Evolutionary conservation across 495 filamentous ascomycete species (phyloP).

Genomic region (Beverwykella pulmonaria): DNA sequence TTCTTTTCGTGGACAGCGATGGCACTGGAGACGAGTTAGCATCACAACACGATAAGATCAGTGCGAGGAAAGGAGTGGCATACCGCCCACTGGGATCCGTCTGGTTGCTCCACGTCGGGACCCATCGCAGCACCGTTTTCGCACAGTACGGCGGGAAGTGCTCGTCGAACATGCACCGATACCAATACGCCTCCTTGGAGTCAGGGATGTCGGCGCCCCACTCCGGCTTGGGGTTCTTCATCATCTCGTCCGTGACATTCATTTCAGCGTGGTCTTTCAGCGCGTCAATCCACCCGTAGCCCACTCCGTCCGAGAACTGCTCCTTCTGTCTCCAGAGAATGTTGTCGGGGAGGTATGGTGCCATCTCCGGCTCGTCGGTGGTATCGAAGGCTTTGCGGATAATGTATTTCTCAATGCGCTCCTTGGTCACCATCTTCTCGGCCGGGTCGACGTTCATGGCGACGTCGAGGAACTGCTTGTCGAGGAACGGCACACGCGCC

Average conservation of each 20-base stretch:
- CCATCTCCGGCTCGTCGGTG: conserved; percentile 71
- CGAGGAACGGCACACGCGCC: conserved; percentile 95
- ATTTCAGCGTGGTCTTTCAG: conserved; percentile 90
- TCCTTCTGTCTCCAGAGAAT: conserved; percentile 99
- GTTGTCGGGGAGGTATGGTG: conserved; percentile 87
- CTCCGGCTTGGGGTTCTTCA: conserved; percentile 93
- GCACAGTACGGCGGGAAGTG: conserved; percentile 93
- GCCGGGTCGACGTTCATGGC: conserved; percentile 89
- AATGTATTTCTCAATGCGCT: conserved; percentile 94
- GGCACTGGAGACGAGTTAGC: conserved; percentile 28
- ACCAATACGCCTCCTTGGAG: conserved; percentile 97
- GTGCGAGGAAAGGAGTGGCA: conserved; percentile 38
- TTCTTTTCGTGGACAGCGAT: conserved; percentile 39
- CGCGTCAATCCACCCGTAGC: conserved; percentile 98
- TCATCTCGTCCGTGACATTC: conserved; percentile 90
- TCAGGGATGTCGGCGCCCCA: conserved; percentile 92
- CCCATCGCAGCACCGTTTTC: conserved; percentile 92
- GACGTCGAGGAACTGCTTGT: conserved; percentile 92
- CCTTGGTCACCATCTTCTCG: conserved; percentile 93
- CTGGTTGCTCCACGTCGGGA: conserved; percentile 96
- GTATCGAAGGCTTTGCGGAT: conserved; percentile 97
- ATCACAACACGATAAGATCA: not conserved
- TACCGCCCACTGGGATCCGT: conserved; percentile 91
- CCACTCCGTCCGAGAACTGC: conserved; percentile 97
- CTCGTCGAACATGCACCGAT: conserved; percentile 96